Base-by-base conservation (phyloP, 164 flowering plant genomes). In the Magnolia changhungtana region DNA sequence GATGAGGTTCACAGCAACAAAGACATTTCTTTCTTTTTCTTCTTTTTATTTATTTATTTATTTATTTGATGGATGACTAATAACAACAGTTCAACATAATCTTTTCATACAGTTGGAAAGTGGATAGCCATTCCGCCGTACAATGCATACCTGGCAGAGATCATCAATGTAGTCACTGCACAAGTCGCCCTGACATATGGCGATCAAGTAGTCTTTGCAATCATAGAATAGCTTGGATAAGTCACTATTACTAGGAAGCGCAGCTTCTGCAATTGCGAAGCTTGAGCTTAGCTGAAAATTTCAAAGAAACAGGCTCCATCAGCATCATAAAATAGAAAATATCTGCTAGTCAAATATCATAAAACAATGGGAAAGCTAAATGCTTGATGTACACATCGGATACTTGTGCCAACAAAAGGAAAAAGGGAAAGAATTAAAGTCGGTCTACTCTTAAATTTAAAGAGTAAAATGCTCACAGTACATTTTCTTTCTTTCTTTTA, bases 181-280 rank as follows among this genome's bases (percentile, higher is more conserved):
- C 37, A 59, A 66, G 59, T 79, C 74, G 27, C 83, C 82, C 80
- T 92, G 95, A 81, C 90, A 93, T 68, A 88, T 85, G 24, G 85
- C 85, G 78, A 88, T 77, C 8, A 86, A 83, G 71, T 87, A 95
- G 73, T 90, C 95, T 84, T 92, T 93, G 86, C 98, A 95, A 59
- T 95, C 97, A 50, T 71, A 76, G 81, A 90, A 93, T 78, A 90
- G 81, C 87, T 91, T 93, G 72, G 87, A 85, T 69, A 95, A 77
- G 67, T 78, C 80, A 63, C 81, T 80, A 68, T 88, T 83, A 31
- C 78, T 49, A 67, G 91, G 81, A 69, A 92, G 80, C 50, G 63
- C 79, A 55, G 86, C 81, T 83, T 95, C 98, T 2, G 92, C 91
- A 74, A 88, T 71, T 67, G 85, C 87, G 73, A 93, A 77, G 74